A percentile compares a stretch with the other conserved stretches of the same genome.
Conservation (phyloP, 2,329 filamentous ascomycete species). For the Cadophora gregata region DNA sequence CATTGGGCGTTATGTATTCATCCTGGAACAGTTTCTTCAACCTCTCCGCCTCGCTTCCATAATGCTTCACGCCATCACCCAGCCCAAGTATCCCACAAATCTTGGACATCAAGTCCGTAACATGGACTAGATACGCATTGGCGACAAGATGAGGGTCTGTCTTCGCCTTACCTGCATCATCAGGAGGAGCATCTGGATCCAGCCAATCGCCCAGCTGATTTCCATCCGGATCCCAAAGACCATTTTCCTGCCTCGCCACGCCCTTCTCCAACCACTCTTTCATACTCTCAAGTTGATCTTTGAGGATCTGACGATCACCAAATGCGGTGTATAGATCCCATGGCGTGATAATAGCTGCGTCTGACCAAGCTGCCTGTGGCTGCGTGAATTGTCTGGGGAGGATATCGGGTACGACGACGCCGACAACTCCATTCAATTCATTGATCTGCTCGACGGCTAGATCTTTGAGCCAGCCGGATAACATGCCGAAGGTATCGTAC, state of each 20-base stretch:
- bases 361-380: constrained; percentile 26
- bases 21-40: constrained; percentile 39
- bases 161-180: constrained; percentile 48
- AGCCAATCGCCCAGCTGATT: constrained; percentile 56
- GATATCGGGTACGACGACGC: constrained; percentile 18
- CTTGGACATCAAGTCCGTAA: constrained; percentile 48
- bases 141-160: constrained; percentile 52
- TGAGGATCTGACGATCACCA: constrained; percentile 16
- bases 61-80: constrained; percentile 36
- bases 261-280: constrained; percentile 35
- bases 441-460: constrained; percentile 34
- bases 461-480: constrained; percentile 51
- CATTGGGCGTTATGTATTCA: constrained; percentile 39
- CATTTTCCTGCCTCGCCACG: constrained; percentile 44
- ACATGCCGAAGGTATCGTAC: constrained; percentile 48
- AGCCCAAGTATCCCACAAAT: constrained; percentile 44
- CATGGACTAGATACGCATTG: constrained; percentile 54
- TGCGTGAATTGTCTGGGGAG: constrained; percentile 14
- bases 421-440: constrained; percentile 21
- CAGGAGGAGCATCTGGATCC: constrained; percentile 52
- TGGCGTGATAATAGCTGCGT: constrained; percentile 27
- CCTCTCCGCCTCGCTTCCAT: constrained; percentile 30
- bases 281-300: constrained; percentile 23
- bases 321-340: constrained; percentile 25
- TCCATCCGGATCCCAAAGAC: constrained; percentile 49